Percentiles rank a stretch among this genome's conserved stretches.
These are phyloP conservation scores for Hypoxylon lienhwacheense DNA, from an alignment of 495 filamentous ascomycete genomes.

Conservation along the genomic window DNA sequence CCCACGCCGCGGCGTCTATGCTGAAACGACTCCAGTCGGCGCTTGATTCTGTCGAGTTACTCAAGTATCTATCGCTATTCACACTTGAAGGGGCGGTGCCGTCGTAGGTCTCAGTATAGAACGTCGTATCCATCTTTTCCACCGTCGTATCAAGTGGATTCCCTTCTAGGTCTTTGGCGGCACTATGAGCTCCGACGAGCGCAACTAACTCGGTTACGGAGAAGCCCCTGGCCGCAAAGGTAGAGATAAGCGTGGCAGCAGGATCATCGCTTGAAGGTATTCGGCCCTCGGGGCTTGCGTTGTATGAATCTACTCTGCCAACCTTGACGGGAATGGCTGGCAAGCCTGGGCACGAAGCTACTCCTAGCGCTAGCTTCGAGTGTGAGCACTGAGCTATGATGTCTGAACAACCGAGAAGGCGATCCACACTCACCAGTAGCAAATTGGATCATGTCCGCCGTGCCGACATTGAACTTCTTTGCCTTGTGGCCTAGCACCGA, in stretches of 20 bases:
- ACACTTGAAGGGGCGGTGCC: slow-evolving; percentile 22
- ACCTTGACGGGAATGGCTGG: slow-evolving; percentile 28
- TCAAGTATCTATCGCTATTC: slow-evolving; percentile 26
- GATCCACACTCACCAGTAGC: slow-evolving; percentile 27
- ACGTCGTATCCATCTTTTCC: slow-evolving; percentile 17
- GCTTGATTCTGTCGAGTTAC: slow-evolving; percentile 27
- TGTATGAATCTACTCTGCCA: slow-evolving; percentile 27
- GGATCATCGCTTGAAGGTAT: slow-evolving; percentile 12
- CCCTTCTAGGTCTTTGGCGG: slow-evolving; percentile 24
- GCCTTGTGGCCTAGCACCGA: slow-evolving; percentile 23
- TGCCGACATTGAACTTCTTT: slow-evolving; percentile 23
- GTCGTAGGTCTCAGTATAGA: slow-evolving; percentile 29
- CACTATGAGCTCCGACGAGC: slow-evolving; percentile 31
- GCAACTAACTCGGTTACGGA: slow-evolving; percentile 29
- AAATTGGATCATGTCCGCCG: slow-evolving; percentile 32
- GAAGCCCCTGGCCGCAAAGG: slow-evolving; percentile 34
- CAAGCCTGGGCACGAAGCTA: slow-evolving; percentile 24
- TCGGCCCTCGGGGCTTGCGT: slow-evolving; percentile 16
- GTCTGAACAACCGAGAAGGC: not conserved
- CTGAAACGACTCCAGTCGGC: slow-evolving; percentile 21
- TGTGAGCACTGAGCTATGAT: slow-evolving; percentile 2
- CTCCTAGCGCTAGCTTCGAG: slow-evolving; percentile 17
- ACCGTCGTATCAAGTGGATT: slow-evolving; percentile 18
- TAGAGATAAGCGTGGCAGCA: slow-evolving; percentile 19
- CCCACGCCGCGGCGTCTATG: slow-evolving; percentile 19